Evolutionary conservation across 1,284 basidiomycete species (phyloP).

Genomic region (Wolfiporia cocos): DNA sequence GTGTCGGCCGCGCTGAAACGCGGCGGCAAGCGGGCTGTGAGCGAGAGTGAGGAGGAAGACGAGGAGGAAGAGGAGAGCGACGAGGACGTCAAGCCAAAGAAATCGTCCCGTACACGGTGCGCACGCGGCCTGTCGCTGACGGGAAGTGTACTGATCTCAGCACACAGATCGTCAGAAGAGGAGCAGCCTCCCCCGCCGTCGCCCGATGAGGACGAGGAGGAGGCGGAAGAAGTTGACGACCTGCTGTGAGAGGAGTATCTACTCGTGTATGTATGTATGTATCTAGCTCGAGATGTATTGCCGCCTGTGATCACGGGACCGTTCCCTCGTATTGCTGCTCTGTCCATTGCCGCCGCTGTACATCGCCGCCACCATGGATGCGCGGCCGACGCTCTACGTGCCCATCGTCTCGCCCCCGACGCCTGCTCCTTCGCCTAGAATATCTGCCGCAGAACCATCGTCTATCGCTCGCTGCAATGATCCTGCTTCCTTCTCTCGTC

Average conservation of each 20-base stretch:
- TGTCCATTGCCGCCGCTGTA: not conserved
- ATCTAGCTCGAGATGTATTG: no score
- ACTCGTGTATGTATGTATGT: no score
- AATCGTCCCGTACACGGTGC: no score
- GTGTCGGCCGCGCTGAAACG: constrained; percentile 17
- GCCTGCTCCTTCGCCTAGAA: constrained; percentile 58
- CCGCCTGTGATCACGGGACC: no score
- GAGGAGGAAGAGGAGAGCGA: constrained; percentile 2
- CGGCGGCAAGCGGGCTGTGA: constrained; percentile 13
- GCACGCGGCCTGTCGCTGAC: no score
- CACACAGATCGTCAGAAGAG: no score
- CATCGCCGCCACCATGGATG: not conserved
- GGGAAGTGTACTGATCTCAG: no score
- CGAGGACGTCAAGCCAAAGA: not conserved
- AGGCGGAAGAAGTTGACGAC: not conserved
- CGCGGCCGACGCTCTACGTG: constrained; percentile 36
- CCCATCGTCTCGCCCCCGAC: constrained; percentile 62
- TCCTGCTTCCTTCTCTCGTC: constrained; percentile 23
- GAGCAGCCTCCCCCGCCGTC: not conserved
- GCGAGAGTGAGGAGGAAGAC: constrained; percentile 24
- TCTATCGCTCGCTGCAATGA: constrained; percentile 15
- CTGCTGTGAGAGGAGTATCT: no score
- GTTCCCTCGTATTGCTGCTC: not conserved
- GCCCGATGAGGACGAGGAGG: not conserved
- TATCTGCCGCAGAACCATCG: constrained; percentile 15